phyloP scores from a whole-genome alignment of 2,329 filamentous ascomycete genomes.

The Phialophora expanda region DNA sequence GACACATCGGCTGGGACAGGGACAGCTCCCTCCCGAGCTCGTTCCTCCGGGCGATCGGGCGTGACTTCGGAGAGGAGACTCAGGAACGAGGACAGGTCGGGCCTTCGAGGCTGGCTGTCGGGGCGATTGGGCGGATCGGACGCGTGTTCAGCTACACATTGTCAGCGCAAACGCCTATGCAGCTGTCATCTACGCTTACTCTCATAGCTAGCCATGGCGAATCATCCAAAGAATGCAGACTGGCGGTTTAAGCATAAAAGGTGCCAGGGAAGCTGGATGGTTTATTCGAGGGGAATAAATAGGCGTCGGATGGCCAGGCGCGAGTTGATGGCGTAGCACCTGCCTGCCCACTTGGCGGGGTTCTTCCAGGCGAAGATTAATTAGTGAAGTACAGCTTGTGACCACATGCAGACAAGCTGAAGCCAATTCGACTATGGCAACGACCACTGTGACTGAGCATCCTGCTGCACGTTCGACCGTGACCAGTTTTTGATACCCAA shows the following conservation, averaged over 20 bases:
- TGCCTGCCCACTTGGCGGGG: background rate
- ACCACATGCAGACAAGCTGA: background rate
- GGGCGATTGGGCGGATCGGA: slow-evolving; percentile 30
- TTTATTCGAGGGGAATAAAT: slow-evolving; percentile 6
- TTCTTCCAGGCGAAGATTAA: background rate
- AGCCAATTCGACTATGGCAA: background rate
- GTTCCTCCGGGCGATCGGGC: slow-evolving; percentile 54
- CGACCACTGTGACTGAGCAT: background rate
- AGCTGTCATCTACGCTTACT: slow-evolving; percentile 29
- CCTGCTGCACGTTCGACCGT: background rate
- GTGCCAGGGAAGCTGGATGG: background rate
- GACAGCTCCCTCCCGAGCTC: slow-evolving; percentile 62
- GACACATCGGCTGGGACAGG: slow-evolving; percentile 66
- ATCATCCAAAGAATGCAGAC: background rate
- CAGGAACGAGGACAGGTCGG: slow-evolving; percentile 70
- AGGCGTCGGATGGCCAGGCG: slow-evolving; percentile 25
- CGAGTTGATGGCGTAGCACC: slow-evolving; percentile 32
- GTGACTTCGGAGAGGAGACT: slow-evolving; percentile 64
- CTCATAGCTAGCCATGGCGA: slow-evolving; percentile 40
- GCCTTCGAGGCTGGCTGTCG: slow-evolving; percentile 55
- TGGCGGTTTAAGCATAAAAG: background rate
- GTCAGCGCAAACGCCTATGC: background rate
- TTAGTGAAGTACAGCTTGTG: background rate
- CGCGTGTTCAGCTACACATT: slow-evolving; percentile 38
- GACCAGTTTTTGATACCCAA: background rate